A percentile compares a stretch with the other conserved stretches of the same genome.
phyloP scores from a whole-genome alignment of 2,329 filamentous ascomycete genomes.

The Drechslerella stenobrocha region DNA sequence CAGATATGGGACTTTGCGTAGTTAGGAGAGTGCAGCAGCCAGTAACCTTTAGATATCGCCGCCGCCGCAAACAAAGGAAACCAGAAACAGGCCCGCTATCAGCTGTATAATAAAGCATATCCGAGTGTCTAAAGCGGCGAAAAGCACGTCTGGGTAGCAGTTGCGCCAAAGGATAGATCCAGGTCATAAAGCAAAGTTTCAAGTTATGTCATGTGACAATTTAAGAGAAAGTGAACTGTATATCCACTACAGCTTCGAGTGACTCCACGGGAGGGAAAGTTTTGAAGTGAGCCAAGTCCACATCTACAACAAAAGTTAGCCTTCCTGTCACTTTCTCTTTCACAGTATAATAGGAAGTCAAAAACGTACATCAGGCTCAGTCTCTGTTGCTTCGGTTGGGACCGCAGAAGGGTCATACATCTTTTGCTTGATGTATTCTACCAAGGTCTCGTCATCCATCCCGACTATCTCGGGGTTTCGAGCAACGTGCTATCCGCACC shows the following conservation, averaged over 20 bases:
- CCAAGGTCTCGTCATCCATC: constrained; percentile 50
- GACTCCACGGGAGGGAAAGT: constrained; percentile 45
- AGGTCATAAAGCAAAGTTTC: neutral
- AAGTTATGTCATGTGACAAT: neutral
- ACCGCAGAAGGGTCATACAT: constrained; percentile 52
- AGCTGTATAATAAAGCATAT: constrained; percentile 26
- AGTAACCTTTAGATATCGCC: neutral
- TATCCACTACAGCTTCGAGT: constrained; percentile 42
- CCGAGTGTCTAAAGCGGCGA: constrained; percentile 27
- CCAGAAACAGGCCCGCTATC: constrained; percentile 20
- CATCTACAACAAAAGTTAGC: constrained; percentile 28
- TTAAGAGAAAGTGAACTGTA: constrained; percentile 5
- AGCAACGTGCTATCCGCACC: constrained; percentile 50
- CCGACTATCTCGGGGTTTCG: constrained; percentile 52
- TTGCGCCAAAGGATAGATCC: constrained; percentile 19
- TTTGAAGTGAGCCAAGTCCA: constrained; percentile 47
- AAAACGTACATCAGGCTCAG: constrained; percentile 33
- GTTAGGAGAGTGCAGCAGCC: neutral
- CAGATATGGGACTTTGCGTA: neutral
- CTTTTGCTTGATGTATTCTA: constrained; percentile 51
- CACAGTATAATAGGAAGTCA: neutral
- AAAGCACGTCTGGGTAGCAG: constrained; percentile 1
- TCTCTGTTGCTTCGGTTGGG: constrained; percentile 30
- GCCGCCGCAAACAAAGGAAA: constrained; percentile 13
- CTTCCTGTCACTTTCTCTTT: neutral